phyloP scores from a whole-genome alignment of 1,139 yeast species.

The Yamadazyma aaseri region DNA sequence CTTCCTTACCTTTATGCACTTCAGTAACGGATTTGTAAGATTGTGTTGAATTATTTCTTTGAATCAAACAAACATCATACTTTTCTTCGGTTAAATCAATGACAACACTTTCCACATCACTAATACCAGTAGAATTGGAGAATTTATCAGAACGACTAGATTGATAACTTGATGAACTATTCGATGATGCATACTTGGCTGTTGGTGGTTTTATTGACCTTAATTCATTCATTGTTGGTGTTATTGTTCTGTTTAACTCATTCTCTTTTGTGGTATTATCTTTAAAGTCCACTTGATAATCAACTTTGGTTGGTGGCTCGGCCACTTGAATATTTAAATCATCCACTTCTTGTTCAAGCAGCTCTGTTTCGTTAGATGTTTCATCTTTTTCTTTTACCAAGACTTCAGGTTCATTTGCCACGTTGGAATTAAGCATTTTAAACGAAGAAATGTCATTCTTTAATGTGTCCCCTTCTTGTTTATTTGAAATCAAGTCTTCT shows the following conservation, averaged over 20 bases:
- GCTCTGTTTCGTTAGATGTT: no score
- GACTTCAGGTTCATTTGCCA: neutral
- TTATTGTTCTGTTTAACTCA: slow-evolving; percentile 9
- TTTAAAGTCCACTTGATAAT: slow-evolving; percentile 43
- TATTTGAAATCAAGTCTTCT: slow-evolving; percentile 9
- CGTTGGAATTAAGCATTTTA: neutral
- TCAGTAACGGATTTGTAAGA: slow-evolving; percentile 44
- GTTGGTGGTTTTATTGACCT: slow-evolving; percentile 5
- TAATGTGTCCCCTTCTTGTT: neutral
- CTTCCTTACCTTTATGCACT: slow-evolving; percentile 39
- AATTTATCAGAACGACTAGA: slow-evolving; percentile 28
- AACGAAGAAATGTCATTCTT: neutral
- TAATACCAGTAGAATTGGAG: slow-evolving; percentile 19
- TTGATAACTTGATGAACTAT: slow-evolving; percentile 26
- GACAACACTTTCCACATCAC: slow-evolving; percentile 39
- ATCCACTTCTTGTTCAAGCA: slow-evolving; percentile 13
- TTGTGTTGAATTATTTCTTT: slow-evolving; percentile 33
- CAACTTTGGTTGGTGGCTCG: slow-evolving; percentile 40
- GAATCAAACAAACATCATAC: slow-evolving; percentile 36
- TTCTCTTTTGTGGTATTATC: slow-evolving; percentile 23
- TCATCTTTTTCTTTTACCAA: slow-evolving; percentile 3
- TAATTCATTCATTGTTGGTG: slow-evolving; percentile 15
- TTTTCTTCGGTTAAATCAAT: slow-evolving; percentile 46
- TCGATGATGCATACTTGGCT: slow-evolving; percentile 13
- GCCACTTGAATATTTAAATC: slow-evolving; percentile 27